Evolutionary conservation across 257 asterid species (phyloP), one percentile per base, ranked within the genome.

Genomic region (Solanum okadae): DNA sequence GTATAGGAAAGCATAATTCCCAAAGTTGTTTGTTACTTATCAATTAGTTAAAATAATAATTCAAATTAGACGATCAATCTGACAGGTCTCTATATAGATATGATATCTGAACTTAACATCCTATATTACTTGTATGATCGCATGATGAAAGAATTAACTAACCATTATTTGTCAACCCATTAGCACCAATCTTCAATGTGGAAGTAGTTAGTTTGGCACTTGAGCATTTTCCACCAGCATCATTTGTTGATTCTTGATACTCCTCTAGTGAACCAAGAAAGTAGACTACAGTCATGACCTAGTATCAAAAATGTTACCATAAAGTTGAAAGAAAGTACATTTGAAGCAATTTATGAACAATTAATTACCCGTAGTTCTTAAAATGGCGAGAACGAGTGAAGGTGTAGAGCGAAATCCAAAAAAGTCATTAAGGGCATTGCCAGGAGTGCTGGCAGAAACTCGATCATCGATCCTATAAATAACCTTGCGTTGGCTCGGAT

Each of bases 91-190:
- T 42, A 42, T 42, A 42, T 49, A 15, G 22, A 2, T 49, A 49
- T 3, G 2, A 49, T 49, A 49, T 49, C 59, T 49, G 6, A 14
- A 49, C 59, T 49, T 49, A n/a, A 49, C 22, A 49, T 49, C 18
- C 18, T 46, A 46, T 46, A 46, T 46, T 46, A 46, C 56, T 46
- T 46, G 18, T 13, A 46, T 0, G 18, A 0, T 14, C 61, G 0
- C 6, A 22, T 49, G 61, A 68, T n/a, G 63, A 63, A 65, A 25
- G 52, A 25, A 13, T 5, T 23, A 33, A 49, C 29, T 33, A 75
- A 90, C 91, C 91, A 88, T 90, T 86, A 18, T 90, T 90, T 34
- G 91, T 90, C 87, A 85, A 67, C 33, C 91, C 91, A 68, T 73
- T 68, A 33, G 88, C 90, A 78, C 34, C 20, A 4, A 22, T 38